Evolutionary conservation across 768 basidiomycete species (phyloP).

Genomic region (Hydnum rufescens): DNA sequence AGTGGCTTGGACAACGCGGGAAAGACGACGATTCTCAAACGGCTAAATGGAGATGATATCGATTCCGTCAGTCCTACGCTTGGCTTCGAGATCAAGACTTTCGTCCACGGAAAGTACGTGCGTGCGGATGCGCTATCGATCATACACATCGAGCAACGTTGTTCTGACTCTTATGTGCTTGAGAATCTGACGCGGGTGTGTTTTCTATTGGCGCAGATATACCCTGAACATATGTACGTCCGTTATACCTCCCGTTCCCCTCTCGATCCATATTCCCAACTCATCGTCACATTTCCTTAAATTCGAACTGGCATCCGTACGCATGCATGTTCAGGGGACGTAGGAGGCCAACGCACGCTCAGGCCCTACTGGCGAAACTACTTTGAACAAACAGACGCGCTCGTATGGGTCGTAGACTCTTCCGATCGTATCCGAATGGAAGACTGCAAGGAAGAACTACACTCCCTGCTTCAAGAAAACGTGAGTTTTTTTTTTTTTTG

Average conservation of each 20-base stretch:
- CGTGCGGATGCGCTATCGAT: constrained; percentile 11
- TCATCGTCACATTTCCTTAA: neutral
- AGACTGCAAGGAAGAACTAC: constrained; percentile 79
- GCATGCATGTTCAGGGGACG: constrained; percentile 53
- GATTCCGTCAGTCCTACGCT: constrained; percentile 76
- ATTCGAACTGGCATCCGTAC: neutral
- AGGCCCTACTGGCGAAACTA: constrained; percentile 98
- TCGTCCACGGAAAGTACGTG: constrained; percentile 68
- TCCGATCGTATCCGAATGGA: constrained; percentile 74
- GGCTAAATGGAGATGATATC: constrained; percentile 84
- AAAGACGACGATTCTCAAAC: constrained; percentile 95
- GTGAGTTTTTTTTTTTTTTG: too few relatives aligned
- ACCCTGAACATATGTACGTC: constrained; percentile 26
- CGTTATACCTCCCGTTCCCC: constrained; percentile 14
- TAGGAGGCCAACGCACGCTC: constrained; percentile 88
- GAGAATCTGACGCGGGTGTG: neutral
- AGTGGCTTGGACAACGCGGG: constrained; percentile 98
- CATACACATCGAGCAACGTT: neutral
- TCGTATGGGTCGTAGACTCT: constrained; percentile 98
- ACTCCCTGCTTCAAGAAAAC: constrained; percentile 75
- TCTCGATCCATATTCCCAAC: neutral
- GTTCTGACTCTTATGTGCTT: neutral
- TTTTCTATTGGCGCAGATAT: constrained; percentile 18
- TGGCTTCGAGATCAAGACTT: constrained; percentile 98
- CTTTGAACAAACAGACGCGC: constrained; percentile 93